Evolutionary conservation across 1,284 basidiomycete species (phyloP).

Genomic region (Cryptococcus sp.): DNA sequence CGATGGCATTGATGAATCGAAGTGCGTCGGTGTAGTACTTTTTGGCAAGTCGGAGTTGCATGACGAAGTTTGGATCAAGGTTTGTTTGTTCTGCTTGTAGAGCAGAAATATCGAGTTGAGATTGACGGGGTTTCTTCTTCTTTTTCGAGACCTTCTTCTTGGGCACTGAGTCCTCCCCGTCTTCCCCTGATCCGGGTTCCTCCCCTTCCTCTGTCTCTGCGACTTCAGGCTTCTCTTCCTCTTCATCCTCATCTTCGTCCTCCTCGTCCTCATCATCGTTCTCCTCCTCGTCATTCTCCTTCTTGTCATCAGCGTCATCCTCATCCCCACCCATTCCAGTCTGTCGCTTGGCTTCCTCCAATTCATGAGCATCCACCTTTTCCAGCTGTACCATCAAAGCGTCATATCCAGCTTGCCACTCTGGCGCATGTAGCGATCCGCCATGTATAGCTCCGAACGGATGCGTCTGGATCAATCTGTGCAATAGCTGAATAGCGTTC

Average conservation of each 20-base stretch:
- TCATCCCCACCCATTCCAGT: slow-evolving; percentile 53
- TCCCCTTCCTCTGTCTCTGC: slow-evolving; percentile 44
- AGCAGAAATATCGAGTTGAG: slow-evolving; percentile 57
- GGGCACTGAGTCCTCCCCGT: slow-evolving; percentile 10
- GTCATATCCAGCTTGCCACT: slow-evolving; percentile 71
- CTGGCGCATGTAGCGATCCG: slow-evolving; percentile 66
- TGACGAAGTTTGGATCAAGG: slow-evolving; percentile 60
- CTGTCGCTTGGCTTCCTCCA: slow-evolving; percentile 44
- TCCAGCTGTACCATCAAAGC: slow-evolving; percentile 56
- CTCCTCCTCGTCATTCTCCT: slow-evolving; percentile 32
- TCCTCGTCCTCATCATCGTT: slow-evolving; percentile 47
- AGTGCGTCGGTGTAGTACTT: slow-evolving; percentile 86
- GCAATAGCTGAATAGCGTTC: slow-evolving; percentile 72
- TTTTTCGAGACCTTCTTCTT: slow-evolving; percentile 41
- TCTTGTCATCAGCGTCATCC: slow-evolving; percentile 49
- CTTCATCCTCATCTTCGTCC: slow-evolving; percentile 41
- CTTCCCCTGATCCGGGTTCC: slow-evolving; percentile 10
- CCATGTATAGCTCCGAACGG: slow-evolving; percentile 84
- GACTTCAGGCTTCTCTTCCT: slow-evolving; percentile 18
- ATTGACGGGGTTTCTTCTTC: slow-evolving; percentile 61
- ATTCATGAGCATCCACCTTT: slow-evolving; percentile 56
- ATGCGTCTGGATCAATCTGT: slow-evolving; percentile 78
- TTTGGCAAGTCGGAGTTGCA: slow-evolving; percentile 71
- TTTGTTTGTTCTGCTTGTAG: slow-evolving; percentile 62
- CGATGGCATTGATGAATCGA: slow-evolving; percentile 77